phyloP scores from a whole-genome alignment of 2,329 filamentous ascomycete species.

The Colletotrichum theobromicola region DNA sequence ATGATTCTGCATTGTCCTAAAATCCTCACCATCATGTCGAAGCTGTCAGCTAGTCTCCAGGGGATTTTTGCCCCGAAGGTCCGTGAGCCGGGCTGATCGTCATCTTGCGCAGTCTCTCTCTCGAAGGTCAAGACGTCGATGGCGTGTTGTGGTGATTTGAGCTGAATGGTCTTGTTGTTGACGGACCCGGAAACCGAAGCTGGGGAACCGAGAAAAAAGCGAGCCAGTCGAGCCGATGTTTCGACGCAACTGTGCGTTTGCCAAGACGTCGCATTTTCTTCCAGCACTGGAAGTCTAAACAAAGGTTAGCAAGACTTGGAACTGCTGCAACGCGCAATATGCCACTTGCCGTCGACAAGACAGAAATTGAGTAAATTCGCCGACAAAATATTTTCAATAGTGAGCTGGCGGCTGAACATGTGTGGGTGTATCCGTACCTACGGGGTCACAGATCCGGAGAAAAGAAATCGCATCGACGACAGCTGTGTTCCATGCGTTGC shows the following conservation, averaged over 20 bases:
- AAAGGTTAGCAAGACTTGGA: not conserved
- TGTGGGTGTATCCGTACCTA: not conserved
- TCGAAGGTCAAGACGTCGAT: not conserved
- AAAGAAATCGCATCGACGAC: slow-evolving; percentile 3
- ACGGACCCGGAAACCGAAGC: not conserved
- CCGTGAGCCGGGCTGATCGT: not conserved
- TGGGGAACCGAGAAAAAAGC: not conserved
- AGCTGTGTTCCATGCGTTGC: not conserved
- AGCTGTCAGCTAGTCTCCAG: not conserved
- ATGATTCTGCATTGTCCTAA: not conserved
- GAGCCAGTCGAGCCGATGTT: not conserved
- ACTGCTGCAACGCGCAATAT: not conserved
- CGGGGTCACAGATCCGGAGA: not conserved
- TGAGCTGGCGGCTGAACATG: not conserved
- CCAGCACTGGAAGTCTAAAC: not conserved
- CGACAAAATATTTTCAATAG: not conserved
- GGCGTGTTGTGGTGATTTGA: not conserved
- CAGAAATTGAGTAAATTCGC: not conserved
- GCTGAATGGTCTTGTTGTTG: not conserved
- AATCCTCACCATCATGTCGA: not conserved
- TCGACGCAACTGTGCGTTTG: not conserved
- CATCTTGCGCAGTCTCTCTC: not conserved
- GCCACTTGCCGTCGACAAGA: fast-evolving
- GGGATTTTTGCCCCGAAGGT: not conserved
- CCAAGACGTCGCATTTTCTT: slow-evolving; percentile 13